Percentiles rank a stretch among this genome's conserved stretches.
Evolutionary conservation across 176 grass and related monocot species (phyloP).

Genomic region (Triticum aestivum): IWGSC_CS_RefSeq_v2.1 NC_057807.1:506059912-506060411

Average conservation of each 20-base stretch:
- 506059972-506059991: neutral
- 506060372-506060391: neutral
- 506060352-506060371: neutral
- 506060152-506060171: neutral
- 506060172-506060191: neutral
- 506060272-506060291: neutral
- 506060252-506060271: no score
- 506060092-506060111: neutral
- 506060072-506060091: neutral
- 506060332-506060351: neutral
- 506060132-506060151: neutral
- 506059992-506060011: neutral
- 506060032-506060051: constrained; percentile 1
- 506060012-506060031: neutral
- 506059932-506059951: neutral
- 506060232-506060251: neutral
- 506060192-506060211: neutral
- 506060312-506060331: neutral
- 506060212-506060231: neutral
- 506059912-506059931: neutral
- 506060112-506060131: constrained; percentile 1
- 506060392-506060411: neutral
- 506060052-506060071: neutral
- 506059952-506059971: neutral
- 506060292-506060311: neutral